Evolutionary conservation across 768 basidiomycete species (phyloP), one percentile per base, ranked within the genome.

Genomic region (Tricholoma terreum): DNA sequence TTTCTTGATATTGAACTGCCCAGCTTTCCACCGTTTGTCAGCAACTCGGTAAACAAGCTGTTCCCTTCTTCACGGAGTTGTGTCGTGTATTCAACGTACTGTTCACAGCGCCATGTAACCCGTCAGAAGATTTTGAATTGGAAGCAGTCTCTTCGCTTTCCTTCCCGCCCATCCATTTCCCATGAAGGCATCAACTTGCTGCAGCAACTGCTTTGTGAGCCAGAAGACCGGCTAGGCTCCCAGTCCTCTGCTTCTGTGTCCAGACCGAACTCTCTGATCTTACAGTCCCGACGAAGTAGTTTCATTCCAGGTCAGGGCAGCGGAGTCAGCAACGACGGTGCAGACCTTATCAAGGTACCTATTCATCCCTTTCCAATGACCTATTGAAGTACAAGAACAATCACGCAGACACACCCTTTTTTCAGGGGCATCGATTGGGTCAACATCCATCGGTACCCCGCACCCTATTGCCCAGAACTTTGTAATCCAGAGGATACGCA

Each of bases 101-200:
- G 55, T 62, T 17, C 11, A 49, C 65, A 93, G 90, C 84, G 96
- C 27, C 94, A 96, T 74, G 85, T 93, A 67, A 98, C 95, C 54
- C 83, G 95, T 58, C 93, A 97, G 77, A 98, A 96, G 79, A 98
- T 98, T 71, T 77, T 98, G 65, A 94, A 94, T 76, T 98, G 95
- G 94, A 87, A 86, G 60, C 87, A 88, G 69, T 83, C 89, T 22
- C 80, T 98, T 62, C 87, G 88, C 58, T 98, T 98, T 73, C 94
- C 95, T 5, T 73, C 77, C 24, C 83, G 86, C 59, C 94, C 94
- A 58, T 84, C 80, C 57, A 87, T 95, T 56, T 94, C 94, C 51
- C 84, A 85, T 69, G 92, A 93, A 73, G 94, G 89, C 52, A 81
- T 92, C 60, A 87, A 87, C 75, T 77, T 98, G 65, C 91, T 98